Evolutionary conservation across 1,284 basidiomycete genomes (phyloP), one percentile per base, ranked within the genome.

Genomic region (Ganoderma multipileum): DNA sequence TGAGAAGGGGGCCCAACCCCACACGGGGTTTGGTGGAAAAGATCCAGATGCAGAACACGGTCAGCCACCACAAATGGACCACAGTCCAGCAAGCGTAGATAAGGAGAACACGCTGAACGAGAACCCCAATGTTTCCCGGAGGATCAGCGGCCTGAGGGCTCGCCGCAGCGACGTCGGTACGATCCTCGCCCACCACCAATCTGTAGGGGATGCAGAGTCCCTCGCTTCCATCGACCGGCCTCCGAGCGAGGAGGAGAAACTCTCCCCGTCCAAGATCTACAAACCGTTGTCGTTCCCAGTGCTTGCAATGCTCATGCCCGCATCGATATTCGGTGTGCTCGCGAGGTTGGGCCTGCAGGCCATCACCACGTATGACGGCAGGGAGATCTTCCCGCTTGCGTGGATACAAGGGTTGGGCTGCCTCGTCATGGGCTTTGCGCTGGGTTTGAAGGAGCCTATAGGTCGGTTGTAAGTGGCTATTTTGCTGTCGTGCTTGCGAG

Each of bases 381-480:
- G 87, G 61, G 87, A 90, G 72, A 90, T 98, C 11, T 97, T 95
- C 74, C 86, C 95, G 1, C 82, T 98, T 39, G 89, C 94, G 1
- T 99, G 97, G 86, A 87, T 91, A 0, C 97, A 99, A 79, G 92
- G 91, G 0, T 82, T 93, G 0, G 98, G 98, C 2, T 99, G 97
- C 79, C 85, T 97, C 57, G 83, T 98, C 61, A 99, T 99, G 96
- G 97, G 97, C 1, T 81, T 95, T 68, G 86, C 86, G 3, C 76
- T 95, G 18, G 87, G 84, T 5, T 78, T 91, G 72, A 95, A 92
- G 79, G 87, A 89, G 59, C 86, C 92, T 14, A 84, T 97, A 3
- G 87, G 88, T 57, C 81, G 84, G 76, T 91, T 92, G 96, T 97
- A 77, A 79, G 93, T 85, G 11, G 18, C 39, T 8, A 2, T 30